phyloP scores from a whole-genome alignment of 805 yeast species.

The Saccharomycopsis schoenii region DNA sequence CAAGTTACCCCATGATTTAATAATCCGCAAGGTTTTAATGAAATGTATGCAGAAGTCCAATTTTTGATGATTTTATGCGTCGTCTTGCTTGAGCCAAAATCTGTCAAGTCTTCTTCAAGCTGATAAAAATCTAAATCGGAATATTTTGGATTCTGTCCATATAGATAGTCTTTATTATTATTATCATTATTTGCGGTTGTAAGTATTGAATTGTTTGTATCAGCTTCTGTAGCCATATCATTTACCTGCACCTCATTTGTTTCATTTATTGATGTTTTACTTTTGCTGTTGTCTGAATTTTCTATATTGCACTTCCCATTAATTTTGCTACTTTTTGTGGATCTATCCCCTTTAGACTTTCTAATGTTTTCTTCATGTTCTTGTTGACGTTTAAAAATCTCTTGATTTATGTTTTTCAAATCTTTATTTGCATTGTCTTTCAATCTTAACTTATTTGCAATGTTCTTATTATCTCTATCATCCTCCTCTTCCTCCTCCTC shows the following conservation, averaged over 20 bases:
- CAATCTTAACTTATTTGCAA: neutral
- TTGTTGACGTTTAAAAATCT: neutral
- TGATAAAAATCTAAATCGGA: conserved; percentile 37
- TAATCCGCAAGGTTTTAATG: conserved; percentile 54
- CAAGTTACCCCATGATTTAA: conserved; percentile 93
- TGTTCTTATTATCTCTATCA: neutral
- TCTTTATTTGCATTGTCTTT: neutral
- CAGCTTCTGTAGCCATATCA: neutral
- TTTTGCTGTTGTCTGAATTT: neutral
- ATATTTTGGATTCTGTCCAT: conserved; percentile 18
- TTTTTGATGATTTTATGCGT: conserved; percentile 49
- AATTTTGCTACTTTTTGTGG: too few species aligned
- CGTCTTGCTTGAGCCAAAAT: conserved; percentile 55
- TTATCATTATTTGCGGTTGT: neutral
- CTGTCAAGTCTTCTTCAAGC: conserved; percentile 46
- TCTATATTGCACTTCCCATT: neutral
- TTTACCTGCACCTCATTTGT: neutral
- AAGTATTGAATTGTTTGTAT: neutral
- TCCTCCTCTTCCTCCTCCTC: neutral
- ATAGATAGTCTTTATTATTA: conserved; percentile 12
- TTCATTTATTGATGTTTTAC: neutral
- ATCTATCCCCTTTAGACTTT: neutral
- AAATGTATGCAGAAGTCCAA: conserved; percentile 48
- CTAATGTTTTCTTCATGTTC: neutral
- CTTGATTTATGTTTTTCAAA: neutral